Conservation (phyloP, 2,329 filamentous ascomycete species). For the Karstenula rhodostoma region DNA sequence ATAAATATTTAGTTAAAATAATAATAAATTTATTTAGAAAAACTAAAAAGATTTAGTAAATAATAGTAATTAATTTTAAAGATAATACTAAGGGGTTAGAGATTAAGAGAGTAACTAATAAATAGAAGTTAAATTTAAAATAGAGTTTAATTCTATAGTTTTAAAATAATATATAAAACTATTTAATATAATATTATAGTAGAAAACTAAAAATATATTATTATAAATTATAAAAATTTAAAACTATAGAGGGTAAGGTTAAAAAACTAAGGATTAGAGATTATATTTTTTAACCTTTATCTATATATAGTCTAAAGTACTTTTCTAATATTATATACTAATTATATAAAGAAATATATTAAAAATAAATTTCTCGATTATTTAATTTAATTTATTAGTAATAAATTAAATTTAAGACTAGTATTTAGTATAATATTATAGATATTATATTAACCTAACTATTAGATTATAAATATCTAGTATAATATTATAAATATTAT, state of each 20-base stretch:
- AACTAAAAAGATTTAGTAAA: constrained; percentile 18
- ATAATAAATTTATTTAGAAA: constrained; percentile 20
- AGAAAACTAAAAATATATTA: constrained; percentile 12
- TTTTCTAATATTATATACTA: too few species aligned
- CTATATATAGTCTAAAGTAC: too few species aligned
- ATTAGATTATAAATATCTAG: too few species aligned
- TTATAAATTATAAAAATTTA: constrained; percentile 12
- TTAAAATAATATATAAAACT: constrained; percentile 17
- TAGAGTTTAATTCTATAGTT: constrained; percentile 20
- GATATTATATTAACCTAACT: constrained; percentile 9
- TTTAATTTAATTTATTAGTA: constrained; percentile 9
- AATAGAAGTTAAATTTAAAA: constrained; percentile 19
- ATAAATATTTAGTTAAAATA: constrained; percentile 22
- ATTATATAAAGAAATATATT: too few species aligned
- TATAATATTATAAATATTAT: too few species aligned
- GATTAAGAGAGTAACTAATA: constrained; percentile 20
- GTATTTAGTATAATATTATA: constrained; percentile 10
- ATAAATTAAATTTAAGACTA: constrained; percentile 11
- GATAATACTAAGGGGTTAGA: constrained; percentile 18
- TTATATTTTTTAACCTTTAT: too few species aligned
- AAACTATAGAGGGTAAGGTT: constrained; percentile 13
- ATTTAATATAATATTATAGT: constrained; percentile 20
- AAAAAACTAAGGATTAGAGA: too few species aligned
- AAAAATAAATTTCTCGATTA: constrained; percentile 4
- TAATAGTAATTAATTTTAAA: constrained; percentile 22